A percentile compares a stretch with the other conserved stretches of the same genome.
phyloP scores from a whole-genome alignment of 768 basidiomycete genomes.

The Suillus clintonianus region DNA sequence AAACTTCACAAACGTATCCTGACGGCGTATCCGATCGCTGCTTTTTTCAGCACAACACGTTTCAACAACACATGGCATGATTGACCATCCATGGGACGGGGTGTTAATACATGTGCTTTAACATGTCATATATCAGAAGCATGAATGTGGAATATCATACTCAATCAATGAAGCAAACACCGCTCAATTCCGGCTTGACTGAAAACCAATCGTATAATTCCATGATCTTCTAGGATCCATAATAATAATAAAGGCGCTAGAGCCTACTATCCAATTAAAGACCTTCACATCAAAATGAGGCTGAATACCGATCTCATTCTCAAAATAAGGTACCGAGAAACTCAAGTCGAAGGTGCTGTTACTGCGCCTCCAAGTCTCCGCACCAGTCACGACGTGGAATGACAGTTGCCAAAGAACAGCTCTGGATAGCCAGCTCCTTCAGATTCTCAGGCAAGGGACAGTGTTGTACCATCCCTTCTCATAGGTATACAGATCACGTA shows the following conservation, averaged over 20 bases:
- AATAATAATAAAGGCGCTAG: constrained; percentile 9
- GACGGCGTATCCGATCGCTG: constrained; percentile 3
- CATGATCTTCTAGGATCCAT: constrained; percentile 4
- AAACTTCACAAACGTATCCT: not conserved
- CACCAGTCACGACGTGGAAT: constrained; percentile 12
- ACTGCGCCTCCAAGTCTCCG: constrained; percentile 8
- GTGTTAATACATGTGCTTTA: constrained; percentile 7
- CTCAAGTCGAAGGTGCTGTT: constrained; percentile 16
- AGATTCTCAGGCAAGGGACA: constrained; percentile 27
- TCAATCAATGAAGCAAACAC: constrained; percentile 12
- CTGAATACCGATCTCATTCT: constrained; percentile 18
- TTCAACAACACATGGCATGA: constrained; percentile 23
- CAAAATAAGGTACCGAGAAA: constrained; percentile 18
- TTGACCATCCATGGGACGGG: constrained; percentile 6
- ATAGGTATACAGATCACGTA: constrained; percentile 29
- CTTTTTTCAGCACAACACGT: constrained; percentile 24
- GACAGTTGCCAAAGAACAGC: constrained; percentile 10
- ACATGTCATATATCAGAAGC: constrained; percentile 9
- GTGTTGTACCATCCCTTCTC: constrained; percentile 11
- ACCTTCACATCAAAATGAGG: constrained; percentile 16
- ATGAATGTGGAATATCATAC: constrained; percentile 9
- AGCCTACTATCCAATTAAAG: constrained; percentile 17
- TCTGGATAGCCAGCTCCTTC: not conserved
- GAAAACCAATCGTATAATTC: not conserved
- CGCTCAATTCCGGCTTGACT: not conserved